Evolutionary conservation across 768 basidiomycete species (phyloP), one percentile per base, ranked within the genome.

Genomic region (Suillus occidentalis): DNA sequence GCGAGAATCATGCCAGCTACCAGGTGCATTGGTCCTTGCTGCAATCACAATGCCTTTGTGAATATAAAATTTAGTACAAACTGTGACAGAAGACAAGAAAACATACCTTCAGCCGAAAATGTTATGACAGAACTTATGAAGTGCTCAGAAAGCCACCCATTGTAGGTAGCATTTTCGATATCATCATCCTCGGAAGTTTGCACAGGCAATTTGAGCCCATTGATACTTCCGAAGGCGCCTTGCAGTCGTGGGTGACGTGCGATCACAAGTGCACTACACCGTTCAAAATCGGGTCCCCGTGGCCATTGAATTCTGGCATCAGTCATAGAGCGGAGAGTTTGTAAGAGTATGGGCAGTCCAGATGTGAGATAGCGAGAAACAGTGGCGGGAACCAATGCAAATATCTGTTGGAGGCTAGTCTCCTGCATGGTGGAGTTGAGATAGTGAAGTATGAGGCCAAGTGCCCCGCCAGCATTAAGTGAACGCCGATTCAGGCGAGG

Each of bases 1-100:
- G 31, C 68, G 73, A 9, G 81, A 74, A 65, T 85, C 79, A 69
- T 84, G 84, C 82, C 82, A 85, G 67, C 82, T 83, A 7, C 82
- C 81, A 1, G 82, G 82, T 0, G 77, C 73, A 71, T 84, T 84
- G 12, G 79, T 59, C 10, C 66, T 68, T 16, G 67, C 69, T 7
- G 65, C 68, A 72, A 83, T 78, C 9, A 84, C 74, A 8, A 64
- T 62, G 37, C 81, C 81, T 83, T 18, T 31, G 42, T 40, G 13
- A 40, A 28, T 18, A 28, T 18, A 40, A 5, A 22, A 57, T 43
- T 63, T 4, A 45, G 45, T 45, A n/a, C 45, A 45, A 45, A 45
- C 31, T 31, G 4, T 45, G 9, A 9, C 3, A 10, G 4, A 45
- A 45, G 45, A 45, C 4, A 7, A 45, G 20, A 10, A 45, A 45